Base-by-base conservation (phyloP, 73 alveolate genomes). In the Tetrahymena elliotti region DNA sequence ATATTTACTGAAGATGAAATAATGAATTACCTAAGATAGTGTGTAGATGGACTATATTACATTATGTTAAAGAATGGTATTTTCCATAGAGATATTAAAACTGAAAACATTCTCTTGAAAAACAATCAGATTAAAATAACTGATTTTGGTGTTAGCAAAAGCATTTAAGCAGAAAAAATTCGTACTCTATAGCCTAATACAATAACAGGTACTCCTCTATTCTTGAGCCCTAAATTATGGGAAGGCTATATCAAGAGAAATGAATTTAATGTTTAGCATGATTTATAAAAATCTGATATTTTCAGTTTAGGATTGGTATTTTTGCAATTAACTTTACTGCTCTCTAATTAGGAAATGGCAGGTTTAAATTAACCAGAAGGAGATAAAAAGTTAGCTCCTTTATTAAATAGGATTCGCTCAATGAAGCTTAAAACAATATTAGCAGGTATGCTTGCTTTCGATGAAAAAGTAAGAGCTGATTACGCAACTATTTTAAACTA, bases 71-170 rank as follows among this genome's bases (percentile, higher is more conserved):
- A 94, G 52, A 94, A 94, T 34, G 93, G 93, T 36, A 93, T 94
- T 18, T 94, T 83, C 18, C 96, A 94, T 52, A 94, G 96, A 88
- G 96, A 94, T 53, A 94, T 94, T 33, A 94, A 94, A 53, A 94
- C 96, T 40, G 96, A 94, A 37, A 94, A 94, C 33, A 83, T 94
- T 16, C 94, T 94, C 7, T 94, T 52, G 36, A 94, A 88, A 16
- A 88, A 94, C 18, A 92, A 88, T 11, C 82, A 92, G 10, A 93
- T 47, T 33, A 94, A 94, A 52, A 52, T 84, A 33, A 93, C 96
- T 88, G 96, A 94, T 94, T 94, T 94, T 88, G 96, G 96, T 47
- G 96, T 94, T 22, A 88, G 95, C 35, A 94, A 88, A 53, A 68
- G 83, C 22, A 39, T 84, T 41, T 83, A 94, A 88, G 52, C 53